A percentile compares a stretch with the other conserved stretches of the same genome.
Evolutionary conservation across 2,329 filamentous ascomycete genomes (phyloP).

Genomic region (Botrytis deweyae): DNA sequence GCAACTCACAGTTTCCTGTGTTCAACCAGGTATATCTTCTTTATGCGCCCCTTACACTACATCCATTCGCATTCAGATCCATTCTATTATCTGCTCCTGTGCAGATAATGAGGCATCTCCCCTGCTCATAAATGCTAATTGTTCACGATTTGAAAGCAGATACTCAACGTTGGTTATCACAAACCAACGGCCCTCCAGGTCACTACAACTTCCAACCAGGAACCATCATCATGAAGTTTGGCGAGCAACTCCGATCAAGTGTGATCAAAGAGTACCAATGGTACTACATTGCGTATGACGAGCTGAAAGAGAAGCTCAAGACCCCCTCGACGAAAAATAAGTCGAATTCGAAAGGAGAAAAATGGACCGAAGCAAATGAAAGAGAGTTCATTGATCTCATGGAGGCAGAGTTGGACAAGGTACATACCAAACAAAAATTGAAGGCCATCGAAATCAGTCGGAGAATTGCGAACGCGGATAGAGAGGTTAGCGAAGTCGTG

Average conservation of each 20-base stretch:
- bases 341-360: conserved; percentile 52
- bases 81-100: neutral
- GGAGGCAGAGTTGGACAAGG: conserved; percentile 92
- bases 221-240: conserved; percentile 75
- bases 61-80: neutral
- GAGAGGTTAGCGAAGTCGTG: conserved; percentile 87
- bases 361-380: conserved; percentile 93
- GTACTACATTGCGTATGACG: conserved; percentile 98
- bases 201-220: conserved; percentile 44
- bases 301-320: conserved; percentile 84
- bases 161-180: conserved; percentile 25
- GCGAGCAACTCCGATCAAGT: conserved; percentile 92
- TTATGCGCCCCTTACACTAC: neutral
- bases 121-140: conserved; percentile 32
- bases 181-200: conserved; percentile 22
- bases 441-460: conserved; percentile 95
- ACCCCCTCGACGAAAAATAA: conserved; percentile 49
- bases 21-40: neutral
- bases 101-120: neutral
- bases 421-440: conserved; percentile 95
- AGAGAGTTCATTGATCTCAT: conserved; percentile 81
- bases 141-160: conserved; percentile 34
- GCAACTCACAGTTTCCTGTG: neutral
- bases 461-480: conserved; percentile 82
- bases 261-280: conserved; percentile 96